Base-by-base conservation (phyloP, 129 eudicot species). In the Dittrichia graveolens region DNA sequence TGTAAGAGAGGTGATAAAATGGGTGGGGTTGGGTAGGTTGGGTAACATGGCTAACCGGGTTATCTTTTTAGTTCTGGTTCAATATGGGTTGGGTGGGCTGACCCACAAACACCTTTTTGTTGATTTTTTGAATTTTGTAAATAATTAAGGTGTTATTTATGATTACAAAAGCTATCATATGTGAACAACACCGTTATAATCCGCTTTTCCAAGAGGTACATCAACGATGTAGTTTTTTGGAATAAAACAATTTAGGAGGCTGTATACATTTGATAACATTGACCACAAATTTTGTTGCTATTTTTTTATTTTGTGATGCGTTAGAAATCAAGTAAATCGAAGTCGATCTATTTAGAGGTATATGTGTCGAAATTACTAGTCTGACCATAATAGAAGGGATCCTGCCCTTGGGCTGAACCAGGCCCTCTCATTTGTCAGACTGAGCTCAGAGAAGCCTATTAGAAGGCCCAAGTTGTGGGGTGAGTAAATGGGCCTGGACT, bases 361-460 rank as follows among this genome's bases (percentile, higher is more conserved):
- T n/a, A n/a, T n/a, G n/a, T n/a, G n/a, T 61, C 10, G 24, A 8
- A 5, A 39, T 8, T 16, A 10, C 3, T 48, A 48, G 15, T 12
- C 54, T 48, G n/a, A 48, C 54, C 3, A 48, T 12, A 48, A 48
- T 8, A 11, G 54, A 48, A 48, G 54, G n/a, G n/a, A n/a, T n/a
- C n/a, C n/a, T n/a, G n/a, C n/a, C n/a, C n/a, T 4, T n/a, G 57
- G 61, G 11, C 11, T 3, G 9, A 31, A 59, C 43, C 9, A 31
- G 65, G 39, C 62, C n/a, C 14, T 57, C 40, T n/a, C 40, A 57
- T 11, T 34, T 19, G 11, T 12, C 42, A 59, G 55, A 43, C 3
- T 67, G 47, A 61, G 61, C 37, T 67, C 31, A 65, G 55, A 14
- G 60, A 54, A 54, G 61, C 61, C 61, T 54, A 31, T 59, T 9